These are phyloP conservation scores for Blastomyces gilchristii DNA, from an alignment of 2,329 filamentous ascomycete genomes.

Conservation along the genomic window DNA sequence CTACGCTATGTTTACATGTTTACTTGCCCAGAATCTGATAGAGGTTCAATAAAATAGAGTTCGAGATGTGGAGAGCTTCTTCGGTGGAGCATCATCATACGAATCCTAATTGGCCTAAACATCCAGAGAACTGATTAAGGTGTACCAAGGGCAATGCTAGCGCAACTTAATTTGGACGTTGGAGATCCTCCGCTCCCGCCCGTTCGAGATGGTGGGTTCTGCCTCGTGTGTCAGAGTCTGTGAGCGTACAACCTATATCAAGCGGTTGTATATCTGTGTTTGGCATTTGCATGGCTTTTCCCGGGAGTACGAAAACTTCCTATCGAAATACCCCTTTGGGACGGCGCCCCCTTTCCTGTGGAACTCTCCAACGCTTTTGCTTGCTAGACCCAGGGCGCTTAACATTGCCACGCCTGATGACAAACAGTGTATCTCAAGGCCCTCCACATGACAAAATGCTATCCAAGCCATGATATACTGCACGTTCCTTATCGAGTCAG, in stretches of 20 bases:
- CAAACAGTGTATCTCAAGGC: background rate
- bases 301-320: background rate
- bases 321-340: conserved; percentile 5
- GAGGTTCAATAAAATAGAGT: background rate
- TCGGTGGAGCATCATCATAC: background rate
- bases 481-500: background rate
- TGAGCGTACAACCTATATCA: background rate
- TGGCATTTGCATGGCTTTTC: conserved; percentile 5
- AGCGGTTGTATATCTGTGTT: conserved; percentile 4
- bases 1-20: background rate
- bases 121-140: background rate
- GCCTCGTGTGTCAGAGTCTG: background rate
- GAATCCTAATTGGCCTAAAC: background rate
- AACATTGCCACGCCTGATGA: background rate
- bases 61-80: background rate
- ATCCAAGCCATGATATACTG: background rate
- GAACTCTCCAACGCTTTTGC: conserved; percentile 1
- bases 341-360: background rate
- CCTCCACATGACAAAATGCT: background rate
- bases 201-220: background rate
- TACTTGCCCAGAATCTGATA: background rate
- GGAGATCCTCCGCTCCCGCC: background rate
- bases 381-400: background rate
- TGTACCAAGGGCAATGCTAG: background rate
- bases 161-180: conserved; percentile 8